phyloP scores from a whole-genome alignment of 768 basidiomycete genomes.

The Leucocoprinus birnbaumii region DNA sequence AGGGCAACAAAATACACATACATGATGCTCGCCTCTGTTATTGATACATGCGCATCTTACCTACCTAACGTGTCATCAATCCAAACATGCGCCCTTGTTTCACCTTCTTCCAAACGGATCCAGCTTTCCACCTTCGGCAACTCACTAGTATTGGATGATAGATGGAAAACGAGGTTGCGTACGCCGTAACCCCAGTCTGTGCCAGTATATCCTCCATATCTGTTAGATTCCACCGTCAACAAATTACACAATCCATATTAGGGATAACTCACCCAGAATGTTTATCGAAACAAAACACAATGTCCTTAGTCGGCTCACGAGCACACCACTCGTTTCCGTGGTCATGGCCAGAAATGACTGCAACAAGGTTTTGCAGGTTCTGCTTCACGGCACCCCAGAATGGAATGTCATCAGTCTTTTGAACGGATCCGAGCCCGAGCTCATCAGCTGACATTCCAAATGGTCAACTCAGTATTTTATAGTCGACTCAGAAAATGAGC shows the following conservation, averaged over 20 bases:
- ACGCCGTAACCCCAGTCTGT: constrained; percentile 63
- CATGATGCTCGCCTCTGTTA: too few species aligned
- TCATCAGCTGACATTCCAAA: too few species aligned
- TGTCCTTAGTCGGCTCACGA: too few species aligned
- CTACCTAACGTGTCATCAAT: constrained; percentile 40
- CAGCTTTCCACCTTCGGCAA: constrained; percentile 46
- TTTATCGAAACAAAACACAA: constrained; percentile 78
- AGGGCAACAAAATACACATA: too few species aligned
- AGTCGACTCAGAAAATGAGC: constrained; percentile 41
- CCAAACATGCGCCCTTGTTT: constrained; percentile 49
- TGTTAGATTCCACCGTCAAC: too few species aligned
- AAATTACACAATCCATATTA: neutral
- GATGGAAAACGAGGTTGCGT: constrained; percentile 54
- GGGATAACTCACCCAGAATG: constrained; percentile 72
- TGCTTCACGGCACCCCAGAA: constrained; percentile 63
- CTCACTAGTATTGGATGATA: too few species aligned
- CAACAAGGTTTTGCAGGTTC: constrained; percentile 66
- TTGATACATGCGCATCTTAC: too few species aligned
- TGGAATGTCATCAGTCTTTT: constrained; percentile 49
- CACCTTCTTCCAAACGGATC: constrained; percentile 61
- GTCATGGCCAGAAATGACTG: constrained; percentile 72
- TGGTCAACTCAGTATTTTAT: too few species aligned
- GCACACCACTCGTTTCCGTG: too few species aligned
- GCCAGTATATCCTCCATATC: constrained; percentile 61
- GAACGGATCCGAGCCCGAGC: constrained; percentile 56